A percentile compares a stretch with the other conserved stretches of the same genome.
Evolutionary conservation across 2,329 filamentous ascomycete species (phyloP).

Genomic region (Mariannaea elegans): DNA sequence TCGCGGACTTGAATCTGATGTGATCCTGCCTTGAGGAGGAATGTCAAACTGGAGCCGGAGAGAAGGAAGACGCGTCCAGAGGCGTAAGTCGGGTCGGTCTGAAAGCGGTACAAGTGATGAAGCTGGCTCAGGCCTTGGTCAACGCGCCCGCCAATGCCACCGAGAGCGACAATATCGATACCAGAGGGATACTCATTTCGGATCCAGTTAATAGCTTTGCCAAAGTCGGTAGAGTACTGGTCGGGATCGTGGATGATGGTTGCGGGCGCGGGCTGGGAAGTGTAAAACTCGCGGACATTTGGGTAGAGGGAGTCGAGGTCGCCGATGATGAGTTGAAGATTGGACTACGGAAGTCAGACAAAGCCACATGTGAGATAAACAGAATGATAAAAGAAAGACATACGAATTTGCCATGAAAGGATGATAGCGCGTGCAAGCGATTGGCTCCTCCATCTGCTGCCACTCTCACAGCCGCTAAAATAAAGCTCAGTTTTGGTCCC

Average conservation of each 20-base stretch:
- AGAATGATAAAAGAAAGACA: conserved; percentile 26
- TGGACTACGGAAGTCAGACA: conserved; percentile 50
- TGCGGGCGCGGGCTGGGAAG: conserved; percentile 58
- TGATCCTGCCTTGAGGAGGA: conserved; percentile 75
- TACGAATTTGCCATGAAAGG: conserved; percentile 54
- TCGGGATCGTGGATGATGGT: conserved; percentile 76
- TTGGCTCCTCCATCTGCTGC: conserved; percentile 96
- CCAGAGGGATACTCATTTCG: conserved; percentile 47
- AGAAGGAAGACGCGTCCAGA: conserved; percentile 77
- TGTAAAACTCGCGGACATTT: conserved; percentile 72
- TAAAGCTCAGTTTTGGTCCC: background rate
- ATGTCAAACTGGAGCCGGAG: conserved; percentile 82
- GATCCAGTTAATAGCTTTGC: conserved; percentile 77
- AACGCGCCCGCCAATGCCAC: conserved; percentile 87
- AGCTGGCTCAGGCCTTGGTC: conserved; percentile 92
- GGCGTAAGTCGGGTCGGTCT: conserved; percentile 58
- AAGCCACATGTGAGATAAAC: background rate
- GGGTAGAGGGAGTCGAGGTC: conserved; percentile 86
- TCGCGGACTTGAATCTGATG: conserved; percentile 75
- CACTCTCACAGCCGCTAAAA: conserved; percentile 70
- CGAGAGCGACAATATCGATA: conserved; percentile 79
- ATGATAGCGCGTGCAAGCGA: conserved; percentile 64
- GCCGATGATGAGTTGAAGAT: conserved; percentile 80
- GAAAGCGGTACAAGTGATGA: conserved; percentile 80
- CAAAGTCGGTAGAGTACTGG: conserved; percentile 91